Evolutionary conservation across 2,329 filamentous ascomycete species (phyloP), one percentile per base, ranked within the genome.

Genomic region (Magnaporthiopsis rhizophila): DNA sequence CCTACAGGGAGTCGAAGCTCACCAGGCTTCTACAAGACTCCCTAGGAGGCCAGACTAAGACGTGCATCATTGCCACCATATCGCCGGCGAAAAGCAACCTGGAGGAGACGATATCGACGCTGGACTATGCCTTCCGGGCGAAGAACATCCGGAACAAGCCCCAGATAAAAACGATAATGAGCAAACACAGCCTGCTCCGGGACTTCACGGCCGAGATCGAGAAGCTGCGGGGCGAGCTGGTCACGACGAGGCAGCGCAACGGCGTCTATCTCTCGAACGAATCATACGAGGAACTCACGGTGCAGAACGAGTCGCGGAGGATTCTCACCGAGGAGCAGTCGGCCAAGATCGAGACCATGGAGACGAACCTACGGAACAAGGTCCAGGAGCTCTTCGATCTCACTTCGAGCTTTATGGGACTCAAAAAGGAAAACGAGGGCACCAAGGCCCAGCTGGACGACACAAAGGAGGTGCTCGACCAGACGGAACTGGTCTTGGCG

Each of bases 71-170:
- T 72, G 95, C 95, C 7, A 99, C 95, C 0, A 85, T 99, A 57
- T 98, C 95, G 2, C 93, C 95, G 1, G 92, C 93, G 9, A 96
- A 95, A 76, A 93, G 89, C 76, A 99, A 98, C 70, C 81, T 99
- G 1, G 95, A 99, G 72, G 95, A 99, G 76, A 99, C 96, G 0
- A 98, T 99, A 66, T 98, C 95, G 0, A 99, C 96, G 0, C 83
- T 99, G 1, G 95, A 99, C 74, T 99, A 99, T 73, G 96, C 95
- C 13, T 98, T 98, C 78, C 86, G 95, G 60, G 95, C 95, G 21
- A 99, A 99, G 80, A 98, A 99, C 70, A 99, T 99, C 71, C 90
- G 91, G 62, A 99, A 99, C 77, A 97, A 97, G 76, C 96, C 95
- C 0, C 95, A 99, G 72, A 83, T 96, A 70, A 99, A 98, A 76